Conservation (phyloP, 768 basidiomycete species). For the Psilocybe cyanescens region DNA sequence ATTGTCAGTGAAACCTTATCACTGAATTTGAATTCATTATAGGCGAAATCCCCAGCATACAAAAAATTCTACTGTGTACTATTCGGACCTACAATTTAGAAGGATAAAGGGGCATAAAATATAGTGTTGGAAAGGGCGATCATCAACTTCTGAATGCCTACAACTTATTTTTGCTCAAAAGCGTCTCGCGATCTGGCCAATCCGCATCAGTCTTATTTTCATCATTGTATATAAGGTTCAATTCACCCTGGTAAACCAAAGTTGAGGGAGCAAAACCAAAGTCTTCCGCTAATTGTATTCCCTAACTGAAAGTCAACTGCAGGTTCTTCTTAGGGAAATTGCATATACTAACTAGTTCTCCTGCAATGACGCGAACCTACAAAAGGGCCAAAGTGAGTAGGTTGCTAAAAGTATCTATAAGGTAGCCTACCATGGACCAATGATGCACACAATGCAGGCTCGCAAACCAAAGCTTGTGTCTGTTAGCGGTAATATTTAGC, state of each 20-base stretch:
- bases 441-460: conserved; percentile 87
- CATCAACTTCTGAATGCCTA: conserved; percentile 26
- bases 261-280: conserved; percentile 91
- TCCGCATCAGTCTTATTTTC: conserved; percentile 10
- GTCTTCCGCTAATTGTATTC: conserved; percentile 68
- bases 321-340: background rate
- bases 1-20: no score
- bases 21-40: background rate
- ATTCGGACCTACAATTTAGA: background rate
- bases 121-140: background rate
- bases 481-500: background rate
- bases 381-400: no score
- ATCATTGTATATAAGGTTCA: conserved; percentile 6
- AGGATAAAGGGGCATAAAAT: background rate
- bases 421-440: conserved; percentile 77
- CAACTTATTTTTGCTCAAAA: conserved; percentile 69
- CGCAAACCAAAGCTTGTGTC: conserved; percentile 79
- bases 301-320: conserved; percentile 39
- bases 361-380: conserved; percentile 78
- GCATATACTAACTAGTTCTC: conserved; percentile 65
- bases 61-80: background rate
- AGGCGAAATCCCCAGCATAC: background rate
- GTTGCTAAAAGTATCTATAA: no score
- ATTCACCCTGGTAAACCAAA: conserved; percentile 68
- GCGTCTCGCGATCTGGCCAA: conserved; percentile 50